Evolutionary conservation across 129 eudicot species (phyloP).

Genomic region (Daucus carota): DNA sequence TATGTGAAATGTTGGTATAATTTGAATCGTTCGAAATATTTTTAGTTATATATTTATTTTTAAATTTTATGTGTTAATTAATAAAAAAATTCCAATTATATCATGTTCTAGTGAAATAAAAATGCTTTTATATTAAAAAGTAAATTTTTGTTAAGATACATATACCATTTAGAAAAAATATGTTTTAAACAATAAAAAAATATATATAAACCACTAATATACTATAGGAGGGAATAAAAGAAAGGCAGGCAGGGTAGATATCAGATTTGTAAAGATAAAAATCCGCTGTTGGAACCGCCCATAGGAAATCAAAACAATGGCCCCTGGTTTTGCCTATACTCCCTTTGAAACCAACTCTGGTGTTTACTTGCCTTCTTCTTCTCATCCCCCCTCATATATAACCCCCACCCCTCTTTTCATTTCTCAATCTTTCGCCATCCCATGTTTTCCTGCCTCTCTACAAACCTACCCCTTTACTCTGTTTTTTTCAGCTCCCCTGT

Average conservation of each 20-base stretch:
- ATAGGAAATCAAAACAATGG: conserved; percentile 53
- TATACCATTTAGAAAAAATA: too few species aligned
- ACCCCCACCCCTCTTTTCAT: conserved; percentile 6
- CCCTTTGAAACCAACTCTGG: conserved; percentile 30
- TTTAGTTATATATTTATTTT: too few species aligned
- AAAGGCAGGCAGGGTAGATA: neutral
- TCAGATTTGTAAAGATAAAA: conserved; percentile 18
- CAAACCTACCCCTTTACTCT: neutral
- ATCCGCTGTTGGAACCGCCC: conserved; percentile 76
- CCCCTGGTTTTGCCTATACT: conserved; percentile 59
- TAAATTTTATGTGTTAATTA: too few species aligned
- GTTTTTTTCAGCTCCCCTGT: too few species aligned
- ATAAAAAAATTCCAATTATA: too few species aligned
- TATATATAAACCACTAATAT: too few species aligned
- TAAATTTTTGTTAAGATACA: too few species aligned
- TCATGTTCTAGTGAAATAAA: too few species aligned
- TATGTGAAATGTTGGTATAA: too few species aligned
- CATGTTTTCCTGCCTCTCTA: conserved; percentile 15
- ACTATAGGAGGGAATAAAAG: neutral
- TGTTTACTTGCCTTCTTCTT: conserved; percentile 4
- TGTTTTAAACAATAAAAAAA: too few species aligned
- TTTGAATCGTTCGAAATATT: too few species aligned
- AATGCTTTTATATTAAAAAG: too few species aligned
- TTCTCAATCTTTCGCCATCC: conserved; percentile 12
- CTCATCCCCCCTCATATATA: conserved; percentile 18